These are phyloP conservation scores for Diutina mesorugosa DNA, from an alignment of 1,139 yeast species.

Conservation along the genomic window DNA sequence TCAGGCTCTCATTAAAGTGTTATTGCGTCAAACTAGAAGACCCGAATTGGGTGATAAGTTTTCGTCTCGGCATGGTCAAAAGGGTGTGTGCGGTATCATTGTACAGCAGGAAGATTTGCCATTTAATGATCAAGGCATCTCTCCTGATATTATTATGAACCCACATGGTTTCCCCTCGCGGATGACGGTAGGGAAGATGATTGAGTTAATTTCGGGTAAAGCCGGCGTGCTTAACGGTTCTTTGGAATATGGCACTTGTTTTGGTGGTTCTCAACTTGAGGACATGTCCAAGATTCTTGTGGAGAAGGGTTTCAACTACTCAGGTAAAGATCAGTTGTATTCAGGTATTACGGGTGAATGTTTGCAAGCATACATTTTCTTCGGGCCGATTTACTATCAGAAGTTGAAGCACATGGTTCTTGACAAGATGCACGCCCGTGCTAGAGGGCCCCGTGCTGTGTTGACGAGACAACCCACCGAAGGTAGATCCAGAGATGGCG, in stretches of 20 bases:
- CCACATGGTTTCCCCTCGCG: constrained; percentile 99
- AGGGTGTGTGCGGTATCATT: constrained; percentile 97
- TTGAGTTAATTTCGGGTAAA: constrained; percentile 89
- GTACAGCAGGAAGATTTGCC: constrained; percentile 96
- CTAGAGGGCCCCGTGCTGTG: constrained; percentile 98
- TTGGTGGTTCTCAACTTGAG: constrained; percentile 90
- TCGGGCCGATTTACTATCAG: constrained; percentile 97
- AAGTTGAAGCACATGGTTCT: constrained; percentile 97
- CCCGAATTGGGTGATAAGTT: constrained; percentile 98
- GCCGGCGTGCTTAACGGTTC: constrained; percentile 94
- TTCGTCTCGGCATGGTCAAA: constrained; percentile 82
- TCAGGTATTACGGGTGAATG: constrained; percentile 99
- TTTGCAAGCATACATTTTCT: constrained; percentile 91
- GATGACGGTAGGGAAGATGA: constrained; percentile 99
- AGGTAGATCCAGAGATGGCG: constrained; percentile 99
- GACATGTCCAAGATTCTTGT: constrained; percentile 92
- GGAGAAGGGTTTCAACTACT: constrained; percentile 83
- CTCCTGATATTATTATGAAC: constrained; percentile 95
- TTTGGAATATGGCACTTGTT: constrained; percentile 93
- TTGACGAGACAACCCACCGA: constrained; percentile 97
- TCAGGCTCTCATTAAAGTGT: constrained; percentile 84
- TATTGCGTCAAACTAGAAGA: constrained; percentile 89
- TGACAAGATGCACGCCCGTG: constrained; percentile 99
- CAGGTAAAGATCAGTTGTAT: constrained; percentile 95
- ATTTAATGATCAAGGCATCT: constrained; percentile 77